Base-by-base conservation (phyloP, 768 basidiomycete species). In the Leccinum olivaceopallidum region DNA sequence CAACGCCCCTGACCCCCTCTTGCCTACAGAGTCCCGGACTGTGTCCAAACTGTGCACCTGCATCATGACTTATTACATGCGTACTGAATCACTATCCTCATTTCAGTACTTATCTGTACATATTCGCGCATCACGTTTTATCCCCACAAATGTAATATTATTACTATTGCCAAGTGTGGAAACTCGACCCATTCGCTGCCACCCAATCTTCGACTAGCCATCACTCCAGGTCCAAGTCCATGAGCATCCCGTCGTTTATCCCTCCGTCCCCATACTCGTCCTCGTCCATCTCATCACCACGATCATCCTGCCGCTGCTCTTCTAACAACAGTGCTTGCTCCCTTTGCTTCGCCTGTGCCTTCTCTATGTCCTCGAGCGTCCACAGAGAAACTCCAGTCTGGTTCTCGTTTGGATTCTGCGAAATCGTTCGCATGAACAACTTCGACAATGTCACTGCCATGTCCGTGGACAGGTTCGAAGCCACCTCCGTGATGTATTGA, bases 401-500 rank as follows among this genome's bases (percentile, higher is more conserved):
- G 68, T 95, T 94, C 76, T 98, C 95, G 64, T 95, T 95, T 51
- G 92, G 92, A 69, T 95, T 96, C 77, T 99, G 97, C 13, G 96
- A 98, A 69, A 99, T 99, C n/a, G 90, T 90, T 8, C 97, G 87
- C 86, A 99, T 95, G 78, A 99, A 99, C 32, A 94, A 79, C 76
- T 98, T 97, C 58, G 95, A 94, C 57, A 97, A 78, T 4, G 93
- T 94, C 62, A 98, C 76, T 4, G 95, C 95, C 93, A 97, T 97
- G 74, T 99, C 97, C 9, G 95, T 98, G 13, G 97, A 98, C 54
- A 99, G 80, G 75, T 98, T 99, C 10, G 97, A 91, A 20, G 95
- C 92, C 0, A 94, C 90, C 73, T 98, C 97, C n/a, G 94, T 97
- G 69, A 99, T 98, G 73, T 97, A 98, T 70, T 96, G 94, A 72